Evolutionary conservation across 768 basidiomycete genomes (phyloP), one percentile per base, ranked within the genome.

Genomic region (Trametes cubensis): DNA sequence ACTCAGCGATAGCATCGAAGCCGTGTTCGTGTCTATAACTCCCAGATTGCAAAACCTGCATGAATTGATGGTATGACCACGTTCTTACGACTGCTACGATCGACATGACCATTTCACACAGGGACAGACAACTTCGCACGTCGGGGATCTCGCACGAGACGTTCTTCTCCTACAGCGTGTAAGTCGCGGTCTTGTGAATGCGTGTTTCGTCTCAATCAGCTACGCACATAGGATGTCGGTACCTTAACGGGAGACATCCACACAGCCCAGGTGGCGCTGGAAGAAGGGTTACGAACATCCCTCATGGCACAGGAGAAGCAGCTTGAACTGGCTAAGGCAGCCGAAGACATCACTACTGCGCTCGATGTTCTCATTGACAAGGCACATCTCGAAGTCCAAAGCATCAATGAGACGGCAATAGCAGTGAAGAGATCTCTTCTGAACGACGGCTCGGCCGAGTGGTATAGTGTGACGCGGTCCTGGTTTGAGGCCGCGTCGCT

Each of bases 351-450:
- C 10, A 71, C 68, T 11, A 67, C 72, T 21, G 70, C 74, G 0
- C 65, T 86, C 25, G 63, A 73, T 8, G 70, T 74, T 13, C 69
- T 85, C 21, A 76, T 78, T 0, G 66, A 69, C 34, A 76, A 74
- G 11, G 76, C 82, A 2, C 77, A 75, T 21, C 59, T 65, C 17
- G 82, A 83, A 63, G 70, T 86, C 40, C 73, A 77, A 55, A 77
- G 75, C 59, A 79, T 87, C 56, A 83, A 81, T 50, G 75, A 70
- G 20, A 81, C 85, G 21, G 76, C 79, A 3, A 65, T 61, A 17
- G 67, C 72, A 7, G 65, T 81, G 21, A 72, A 72, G 39, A 70
- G 73, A 49, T 70, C 70, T 6, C 62, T 82, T 45, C 62, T 57
- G 38, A 49, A 21, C 18, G 30, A 23, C 30, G 25, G 25, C 41